Conservation (phyloP, 768 basidiomycete species). For the Pulveroboletus sp. region DNA sequence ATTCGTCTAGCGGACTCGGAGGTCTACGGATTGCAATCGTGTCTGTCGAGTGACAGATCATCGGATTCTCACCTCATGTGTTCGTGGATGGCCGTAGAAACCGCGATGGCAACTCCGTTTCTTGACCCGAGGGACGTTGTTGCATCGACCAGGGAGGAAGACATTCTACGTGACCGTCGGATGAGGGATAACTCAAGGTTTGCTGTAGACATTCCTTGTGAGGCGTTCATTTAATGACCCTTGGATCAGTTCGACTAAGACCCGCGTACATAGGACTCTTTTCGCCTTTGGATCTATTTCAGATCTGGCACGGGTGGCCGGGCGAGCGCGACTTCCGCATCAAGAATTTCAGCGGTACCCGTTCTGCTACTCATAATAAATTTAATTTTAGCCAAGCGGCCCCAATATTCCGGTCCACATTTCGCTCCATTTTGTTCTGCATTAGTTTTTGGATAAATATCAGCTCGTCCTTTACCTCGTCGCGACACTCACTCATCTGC, state of each 20-base stretch:
- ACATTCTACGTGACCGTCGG: slow-evolving; percentile 1
- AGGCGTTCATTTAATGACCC: slow-evolving; percentile 6
- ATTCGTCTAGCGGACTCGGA: neutral
- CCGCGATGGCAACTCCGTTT: slow-evolving; percentile 13
- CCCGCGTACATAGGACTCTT: slow-evolving; percentile 1
- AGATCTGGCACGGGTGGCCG: slow-evolving; percentile 14
- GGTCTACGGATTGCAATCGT: slow-evolving; percentile 1
- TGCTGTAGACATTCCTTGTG: neutral
- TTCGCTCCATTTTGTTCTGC: slow-evolving; percentile 10
- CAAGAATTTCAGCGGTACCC: slow-evolving; percentile 24
- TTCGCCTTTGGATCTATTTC: slow-evolving; percentile 20
- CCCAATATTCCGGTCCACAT: slow-evolving; percentile 18
- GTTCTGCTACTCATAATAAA: slow-evolving; percentile 24
- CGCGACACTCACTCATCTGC: slow-evolving; percentile 2
- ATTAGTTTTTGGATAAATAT: slow-evolving; percentile 28
- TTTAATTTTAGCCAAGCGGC: slow-evolving; percentile 29
- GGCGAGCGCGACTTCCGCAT: slow-evolving; percentile 18
- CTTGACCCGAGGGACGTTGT: neutral
- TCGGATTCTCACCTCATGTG: slow-evolving; percentile 18
- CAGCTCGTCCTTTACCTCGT: slow-evolving; percentile 4
- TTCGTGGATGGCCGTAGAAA: slow-evolving; percentile 11
- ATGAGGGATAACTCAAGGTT: neutral
- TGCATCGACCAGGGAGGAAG: neutral
- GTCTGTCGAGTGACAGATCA: neutral
- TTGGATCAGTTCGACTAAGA: slow-evolving; percentile 1